A percentile compares a stretch with the other conserved stretches of the same genome.
Conservation (phyloP, 208 protist genomes). For the Crithidia mellificae region DNA sequence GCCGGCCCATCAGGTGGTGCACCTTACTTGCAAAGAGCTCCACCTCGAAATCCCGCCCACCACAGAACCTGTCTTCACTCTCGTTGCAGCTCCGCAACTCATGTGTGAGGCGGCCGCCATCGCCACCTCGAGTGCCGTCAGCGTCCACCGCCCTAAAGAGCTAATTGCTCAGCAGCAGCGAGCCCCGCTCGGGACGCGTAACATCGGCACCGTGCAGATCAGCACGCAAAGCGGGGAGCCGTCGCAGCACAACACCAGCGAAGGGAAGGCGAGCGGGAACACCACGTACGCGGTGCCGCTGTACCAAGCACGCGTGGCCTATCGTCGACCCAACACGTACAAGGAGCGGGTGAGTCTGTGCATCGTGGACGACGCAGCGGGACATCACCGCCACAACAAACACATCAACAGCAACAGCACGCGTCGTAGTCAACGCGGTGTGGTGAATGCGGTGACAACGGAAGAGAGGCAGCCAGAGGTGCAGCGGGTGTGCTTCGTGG, state of each 20-base stretch:
- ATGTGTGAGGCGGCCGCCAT: conserved; percentile 7
- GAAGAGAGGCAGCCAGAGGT: background rate
- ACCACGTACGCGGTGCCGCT: conserved; percentile 12
- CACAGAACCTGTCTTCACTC: conserved; percentile 7
- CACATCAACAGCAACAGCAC: no score
- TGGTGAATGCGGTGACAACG: background rate
- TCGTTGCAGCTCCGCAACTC: conserved; percentile 6
- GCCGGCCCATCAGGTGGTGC: conserved; percentile 3
- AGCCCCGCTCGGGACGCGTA: conserved; percentile 10
- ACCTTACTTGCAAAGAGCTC: conserved; percentile 11
- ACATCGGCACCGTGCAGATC: conserved; percentile 7
- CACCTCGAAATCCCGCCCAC: background rate
- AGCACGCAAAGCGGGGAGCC: no score
- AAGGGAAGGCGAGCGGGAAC: background rate
- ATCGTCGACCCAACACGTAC: conserved; percentile 25
- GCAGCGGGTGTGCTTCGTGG: conserved; percentile 16
- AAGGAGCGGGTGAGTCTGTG: conserved; percentile 22
- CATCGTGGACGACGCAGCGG: conserved; percentile 16
- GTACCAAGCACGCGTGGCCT: conserved; percentile 17
- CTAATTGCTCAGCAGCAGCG: conserved; percentile 15
- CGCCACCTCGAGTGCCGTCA: background rate
- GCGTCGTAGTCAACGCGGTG: no score
- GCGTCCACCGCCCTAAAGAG: conserved; percentile 1
- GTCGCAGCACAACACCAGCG: background rate
- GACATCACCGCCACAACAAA: background rate